Evolutionary conservation across 139 green algal species (phyloP), one percentile per base, ranked within the genome.

Genomic region (Closterium sp.): DNA sequence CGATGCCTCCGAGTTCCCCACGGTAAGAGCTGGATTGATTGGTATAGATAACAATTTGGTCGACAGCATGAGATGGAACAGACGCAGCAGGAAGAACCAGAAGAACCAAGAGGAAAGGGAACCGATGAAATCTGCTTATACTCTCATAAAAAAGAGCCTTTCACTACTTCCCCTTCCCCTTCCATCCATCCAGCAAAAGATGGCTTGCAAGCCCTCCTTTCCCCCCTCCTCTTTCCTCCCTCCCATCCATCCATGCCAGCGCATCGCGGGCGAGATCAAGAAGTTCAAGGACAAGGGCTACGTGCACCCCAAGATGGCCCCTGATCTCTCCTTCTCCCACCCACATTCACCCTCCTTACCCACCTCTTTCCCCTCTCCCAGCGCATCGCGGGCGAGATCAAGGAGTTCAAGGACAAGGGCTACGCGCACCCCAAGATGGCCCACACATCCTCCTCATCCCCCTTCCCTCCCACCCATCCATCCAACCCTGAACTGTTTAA

Each of bases 351-450:
- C 45, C 45, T 4, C 0, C 5, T 13, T 13, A 19, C 10, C 45
- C 27, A n/a, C 2, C 84, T 2, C n/a, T 21, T 31, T 4, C 5
- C 27, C 9, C 3, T 13, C 11, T 87, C 7, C n/a, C 91, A 94
- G 91, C 96, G 95, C 31, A 99, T 99, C 92, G 98, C 95, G 13
- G 98, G 92, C 17, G 97, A 99, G 93, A 99, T 99, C 95, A 97
- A 96, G 62, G 94, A 98, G 94, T 99, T 99, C 93, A 95, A 92
- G 87, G 70, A 38, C 28, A 93, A 95, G 4, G 96, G 94, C 93
- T 97, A 97, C 85, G 98, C 99, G 34, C 96, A 99, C 94, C 97
- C 96, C 94, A 99, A 99, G 96, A 99, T 97, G 92, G 96, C 96
- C 5, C 5, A 13, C 17, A 79, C 11, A 5, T 79, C 17, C 19